These are phyloP conservation scores for Geopyxis carbonaria DNA, from an alignment of 495 filamentous ascomycete genomes.

Conservation along the genomic window DNA sequence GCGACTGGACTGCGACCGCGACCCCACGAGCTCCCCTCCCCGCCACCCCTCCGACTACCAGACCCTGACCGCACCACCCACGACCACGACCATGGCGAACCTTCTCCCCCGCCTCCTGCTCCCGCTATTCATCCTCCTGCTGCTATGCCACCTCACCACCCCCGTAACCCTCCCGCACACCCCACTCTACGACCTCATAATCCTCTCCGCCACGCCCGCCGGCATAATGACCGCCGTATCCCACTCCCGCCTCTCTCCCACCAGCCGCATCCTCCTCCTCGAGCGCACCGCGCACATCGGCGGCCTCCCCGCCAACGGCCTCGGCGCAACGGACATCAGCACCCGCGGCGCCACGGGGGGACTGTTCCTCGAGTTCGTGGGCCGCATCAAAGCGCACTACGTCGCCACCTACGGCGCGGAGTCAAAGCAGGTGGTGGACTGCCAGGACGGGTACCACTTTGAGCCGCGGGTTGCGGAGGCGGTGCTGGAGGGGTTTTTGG, in stretches of 20 bases:
- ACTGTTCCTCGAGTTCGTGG: constrained; percentile 6
- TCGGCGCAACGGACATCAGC: constrained; percentile 4
- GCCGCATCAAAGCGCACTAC: constrained; percentile 2
- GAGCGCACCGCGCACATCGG: constrained; percentile 2
- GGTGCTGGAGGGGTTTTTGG: constrained; percentile 2
- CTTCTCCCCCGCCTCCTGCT: too few relatives aligned
- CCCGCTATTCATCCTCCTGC: background rate
- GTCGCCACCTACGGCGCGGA: constrained; percentile 2
- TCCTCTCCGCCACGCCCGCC: constrained; percentile 3
- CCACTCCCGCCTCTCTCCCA: background rate
- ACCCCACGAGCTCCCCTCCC: too few relatives aligned
- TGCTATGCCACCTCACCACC: background rate
- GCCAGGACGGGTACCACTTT: constrained; percentile 3
- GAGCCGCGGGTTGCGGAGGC: constrained; percentile 4
- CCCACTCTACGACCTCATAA: constrained; percentile 5
- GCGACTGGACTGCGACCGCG: too few relatives aligned
- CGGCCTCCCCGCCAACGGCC: constrained; percentile 4
- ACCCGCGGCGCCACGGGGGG: constrained; percentile 4
- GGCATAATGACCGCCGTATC: constrained; percentile 8
- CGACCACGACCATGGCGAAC: too few relatives aligned
- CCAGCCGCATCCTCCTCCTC: constrained; percentile 1
- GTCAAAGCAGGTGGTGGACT: constrained; percentile 5
- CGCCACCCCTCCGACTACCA: too few relatives aligned
- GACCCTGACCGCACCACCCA: too few relatives aligned
- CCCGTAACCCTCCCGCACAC: background rate